Evolutionary conservation across 2,329 filamentous ascomycete genomes (phyloP).

Genomic region (Curvularia verruculosa): DNA sequence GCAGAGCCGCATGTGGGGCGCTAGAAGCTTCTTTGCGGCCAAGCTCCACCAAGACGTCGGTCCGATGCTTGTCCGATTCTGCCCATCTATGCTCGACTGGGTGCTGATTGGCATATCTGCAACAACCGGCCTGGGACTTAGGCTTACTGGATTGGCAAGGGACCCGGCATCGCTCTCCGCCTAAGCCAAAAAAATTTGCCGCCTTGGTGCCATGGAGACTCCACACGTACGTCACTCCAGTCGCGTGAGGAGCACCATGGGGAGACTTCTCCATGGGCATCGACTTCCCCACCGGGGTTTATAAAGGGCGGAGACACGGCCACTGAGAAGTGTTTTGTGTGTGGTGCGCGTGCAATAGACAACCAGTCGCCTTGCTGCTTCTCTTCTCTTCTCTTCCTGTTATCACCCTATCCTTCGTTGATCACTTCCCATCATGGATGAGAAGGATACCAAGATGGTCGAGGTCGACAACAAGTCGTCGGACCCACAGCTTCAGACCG

Average conservation of each 20-base stretch:
- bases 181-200: slow-evolving; percentile 28
- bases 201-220: slow-evolving; percentile 33
- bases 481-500: slow-evolving; percentile 21
- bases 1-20: slow-evolving; percentile 39
- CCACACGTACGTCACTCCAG: slow-evolving; percentile 27
- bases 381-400: slow-evolving; percentile 10
- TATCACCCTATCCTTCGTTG: slow-evolving; percentile 12
- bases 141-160: slow-evolving; percentile 10
- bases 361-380: slow-evolving; percentile 14
- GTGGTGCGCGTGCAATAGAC: slow-evolving; percentile 11
- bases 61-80: slow-evolving; percentile 30
- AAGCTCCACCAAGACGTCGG: slow-evolving; percentile 36
- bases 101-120: slow-evolving; percentile 19
- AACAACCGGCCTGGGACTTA: slow-evolving; percentile 24
- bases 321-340: neutral
- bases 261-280: slow-evolving; percentile 29
- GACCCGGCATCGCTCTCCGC: slow-evolving; percentile 20
- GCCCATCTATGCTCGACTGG: slow-evolving; percentile 25
- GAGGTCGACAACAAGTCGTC: slow-evolving; percentile 11
- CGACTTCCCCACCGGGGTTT: slow-evolving; percentile 30
- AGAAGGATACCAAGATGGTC: slow-evolving; percentile 33
- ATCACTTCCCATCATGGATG: slow-evolving; percentile 33
- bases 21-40: slow-evolving; percentile 42
- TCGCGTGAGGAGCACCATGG: slow-evolving; percentile 25
- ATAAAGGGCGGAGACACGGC: slow-evolving; percentile 32